Base-by-base conservation (phyloP, 768 basidiomycete species). In the Termitomyces heimii region DNA sequence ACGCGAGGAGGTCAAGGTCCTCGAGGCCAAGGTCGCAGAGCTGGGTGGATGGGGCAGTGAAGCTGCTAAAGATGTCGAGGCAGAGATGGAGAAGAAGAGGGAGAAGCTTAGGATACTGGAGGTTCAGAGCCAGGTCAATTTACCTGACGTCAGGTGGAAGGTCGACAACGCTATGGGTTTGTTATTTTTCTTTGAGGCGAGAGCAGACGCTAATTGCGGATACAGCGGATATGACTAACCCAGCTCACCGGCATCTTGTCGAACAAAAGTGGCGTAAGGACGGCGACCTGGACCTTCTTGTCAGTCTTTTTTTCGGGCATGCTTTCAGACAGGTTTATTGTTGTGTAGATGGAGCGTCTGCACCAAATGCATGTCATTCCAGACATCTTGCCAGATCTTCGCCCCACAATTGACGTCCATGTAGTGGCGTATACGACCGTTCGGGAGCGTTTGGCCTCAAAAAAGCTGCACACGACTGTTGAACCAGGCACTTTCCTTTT, bases 301-400 rank as follows among this genome's bases (percentile, higher is more conserved):
- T 93, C 55, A 43, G 86, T 76, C n/a, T 13, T 0, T 22, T 35
- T 35, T n/a, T 48, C 9, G 8, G 14, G 12, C 20, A 7, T 29
- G 10, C 24, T 20, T 31, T 4, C 48, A 18, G 28, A 34, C 31
- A 9, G 10, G 13, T 26, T 9, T 54, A 7, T 48, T 24, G 45
- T 12, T 31, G 31, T 7, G 28, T 66, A 94, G 89, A 97, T 97
- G 93, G 91, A 97, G 67, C 88, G 95, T 66, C 66, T 98, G 45
- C 79, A 92, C 63, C 91, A 94, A 73, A 93, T 97, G 92, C 74
- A 86, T 50, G 86, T 98, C 56, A 77, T 97, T 2, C 95, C 96
- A 0, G 96, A 99, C 66, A 73, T 95, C 12, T 68, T 98, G 18
- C 83, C 90, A 0, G 74, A 74, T 37, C 67, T 96, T 8, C 82